phyloP scores from a whole-genome alignment of 179 eudicot genomes.

The Carnegiea gigantea region DNA sequence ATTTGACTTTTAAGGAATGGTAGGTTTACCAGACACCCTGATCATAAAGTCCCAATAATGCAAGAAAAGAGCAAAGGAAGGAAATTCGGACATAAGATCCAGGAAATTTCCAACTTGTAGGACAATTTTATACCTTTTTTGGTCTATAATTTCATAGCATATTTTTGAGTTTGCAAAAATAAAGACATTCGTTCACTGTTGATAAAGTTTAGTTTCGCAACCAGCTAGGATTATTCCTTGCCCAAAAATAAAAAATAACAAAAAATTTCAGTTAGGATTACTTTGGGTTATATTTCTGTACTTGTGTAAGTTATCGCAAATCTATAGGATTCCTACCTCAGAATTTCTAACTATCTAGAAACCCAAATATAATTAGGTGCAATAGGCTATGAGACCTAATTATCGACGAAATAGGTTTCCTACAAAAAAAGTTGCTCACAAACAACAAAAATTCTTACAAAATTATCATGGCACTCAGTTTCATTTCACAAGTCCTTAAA shows the following conservation, averaged over 20 bases:
- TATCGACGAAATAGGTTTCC: not conserved
- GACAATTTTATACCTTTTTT: not conserved
- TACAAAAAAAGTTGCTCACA: not conserved
- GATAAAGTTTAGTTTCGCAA: not conserved
- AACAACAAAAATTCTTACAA: not conserved
- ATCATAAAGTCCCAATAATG: not conserved
- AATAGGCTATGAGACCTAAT: not conserved
- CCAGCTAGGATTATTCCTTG: not conserved
- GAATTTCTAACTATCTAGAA: not conserved
- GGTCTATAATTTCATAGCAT: not conserved
- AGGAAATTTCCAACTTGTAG: not conserved
- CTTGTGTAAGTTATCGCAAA: not conserved
- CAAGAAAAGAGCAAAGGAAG: not conserved
- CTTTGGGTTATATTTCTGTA: not conserved
- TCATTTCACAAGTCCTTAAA: not conserved
- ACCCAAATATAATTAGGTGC: not conserved
- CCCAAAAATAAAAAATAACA: too few species aligned
- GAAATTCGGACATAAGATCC: not conserved
- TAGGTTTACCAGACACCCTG: not conserved
- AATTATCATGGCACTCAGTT: not conserved
- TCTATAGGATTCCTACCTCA: not conserved
- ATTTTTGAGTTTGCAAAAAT: not conserved
- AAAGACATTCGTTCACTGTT: not conserved
- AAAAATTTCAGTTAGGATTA: not conserved
- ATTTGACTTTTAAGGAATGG: not conserved